Evolutionary conservation across 345 rosid genomes (phyloP).

Genomic region (Aethionema arabicum): DNA sequence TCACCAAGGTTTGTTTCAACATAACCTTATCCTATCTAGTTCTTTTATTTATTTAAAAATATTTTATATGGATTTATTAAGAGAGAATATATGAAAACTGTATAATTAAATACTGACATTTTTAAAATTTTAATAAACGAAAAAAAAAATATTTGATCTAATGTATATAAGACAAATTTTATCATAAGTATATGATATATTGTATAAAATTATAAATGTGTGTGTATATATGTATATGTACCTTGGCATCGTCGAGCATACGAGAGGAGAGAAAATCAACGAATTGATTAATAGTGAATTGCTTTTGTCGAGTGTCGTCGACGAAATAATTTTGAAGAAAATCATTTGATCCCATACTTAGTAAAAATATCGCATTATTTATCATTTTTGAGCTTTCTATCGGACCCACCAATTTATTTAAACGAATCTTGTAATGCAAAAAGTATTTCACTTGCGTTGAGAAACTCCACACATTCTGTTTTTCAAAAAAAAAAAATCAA

Average conservation of each 20-base stretch:
- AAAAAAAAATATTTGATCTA: no score
- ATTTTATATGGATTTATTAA: no score
- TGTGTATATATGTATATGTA: constrained; percentile 25
- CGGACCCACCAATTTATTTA: constrained; percentile 50
- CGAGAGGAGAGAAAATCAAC: constrained; percentile 51
- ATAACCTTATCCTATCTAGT: no score
- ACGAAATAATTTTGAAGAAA: constrained; percentile 74
- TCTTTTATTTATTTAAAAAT: no score
- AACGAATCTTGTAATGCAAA: constrained; percentile 64
- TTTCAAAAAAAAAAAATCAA: not conserved
- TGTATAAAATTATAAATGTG: not conserved
- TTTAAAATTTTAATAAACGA: no score
- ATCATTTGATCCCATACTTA: constrained; percentile 88
- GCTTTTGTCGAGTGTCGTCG: constrained; percentile 63
- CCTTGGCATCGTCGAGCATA: constrained; percentile 57
- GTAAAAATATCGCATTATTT: constrained; percentile 45
- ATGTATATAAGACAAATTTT: no score
- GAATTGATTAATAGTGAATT: constrained; percentile 54
- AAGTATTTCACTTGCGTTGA: constrained; percentile 59
- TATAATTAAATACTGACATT: no score
- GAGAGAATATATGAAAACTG: no score
- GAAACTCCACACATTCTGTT: constrained; percentile 63
- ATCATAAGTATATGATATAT: no score
- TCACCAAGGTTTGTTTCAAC: no score
- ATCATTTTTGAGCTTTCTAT: constrained; percentile 49